A percentile compares a stretch with the other conserved stretches of the same genome.
Conservation (phyloP, 1,284 basidiomycete species). For the Pseudozyma sp. region DNA sequence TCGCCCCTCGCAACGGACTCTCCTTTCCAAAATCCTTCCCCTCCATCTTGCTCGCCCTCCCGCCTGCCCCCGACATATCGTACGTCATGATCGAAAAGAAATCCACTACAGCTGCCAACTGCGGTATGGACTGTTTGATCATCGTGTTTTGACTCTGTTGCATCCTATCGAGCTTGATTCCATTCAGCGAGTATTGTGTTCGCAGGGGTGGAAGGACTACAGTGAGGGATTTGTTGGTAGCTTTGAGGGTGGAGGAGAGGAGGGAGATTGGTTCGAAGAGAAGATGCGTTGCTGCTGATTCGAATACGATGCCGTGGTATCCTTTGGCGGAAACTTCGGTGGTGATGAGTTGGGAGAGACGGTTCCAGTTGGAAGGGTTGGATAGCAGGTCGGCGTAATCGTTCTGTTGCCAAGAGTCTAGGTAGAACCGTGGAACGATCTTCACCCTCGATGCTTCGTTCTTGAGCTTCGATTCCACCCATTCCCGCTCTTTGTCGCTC, state of each 20-base stretch:
- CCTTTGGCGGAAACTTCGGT: conserved; percentile 7
- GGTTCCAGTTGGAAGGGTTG: conserved; percentile 17
- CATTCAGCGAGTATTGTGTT: conserved; percentile 18
- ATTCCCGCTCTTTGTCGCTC: conserved; percentile 11
- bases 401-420: conserved; percentile 44
- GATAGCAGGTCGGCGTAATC: conserved; percentile 43
- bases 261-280: conserved; percentile 38
- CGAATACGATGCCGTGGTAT: conserved; percentile 47
- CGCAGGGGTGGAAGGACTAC: conserved; percentile 44
- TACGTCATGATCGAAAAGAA: conserved; percentile 55
- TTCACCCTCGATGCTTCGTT: background rate
- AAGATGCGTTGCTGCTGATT: conserved; percentile 42
- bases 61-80: conserved; percentile 43
- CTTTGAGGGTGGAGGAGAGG: conserved; percentile 9
- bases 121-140: conserved; percentile 40
- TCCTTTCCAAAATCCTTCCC: conserved; percentile 31
- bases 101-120: conserved; percentile 42
- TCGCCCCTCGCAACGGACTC: conserved; percentile 42
- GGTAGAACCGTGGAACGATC: conserved; percentile 45
- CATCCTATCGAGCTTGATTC: conserved; percentile 8
- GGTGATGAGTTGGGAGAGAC: conserved; percentile 23
- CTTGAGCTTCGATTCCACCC: conserved; percentile 18
- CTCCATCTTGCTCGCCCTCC: conserved; percentile 8
- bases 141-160: conserved; percentile 35
- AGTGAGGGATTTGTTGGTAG: conserved; percentile 13